Evolutionary conservation across 768 basidiomycete species (phyloP).

Genomic region (Collybiopsis luxurians): DNA sequence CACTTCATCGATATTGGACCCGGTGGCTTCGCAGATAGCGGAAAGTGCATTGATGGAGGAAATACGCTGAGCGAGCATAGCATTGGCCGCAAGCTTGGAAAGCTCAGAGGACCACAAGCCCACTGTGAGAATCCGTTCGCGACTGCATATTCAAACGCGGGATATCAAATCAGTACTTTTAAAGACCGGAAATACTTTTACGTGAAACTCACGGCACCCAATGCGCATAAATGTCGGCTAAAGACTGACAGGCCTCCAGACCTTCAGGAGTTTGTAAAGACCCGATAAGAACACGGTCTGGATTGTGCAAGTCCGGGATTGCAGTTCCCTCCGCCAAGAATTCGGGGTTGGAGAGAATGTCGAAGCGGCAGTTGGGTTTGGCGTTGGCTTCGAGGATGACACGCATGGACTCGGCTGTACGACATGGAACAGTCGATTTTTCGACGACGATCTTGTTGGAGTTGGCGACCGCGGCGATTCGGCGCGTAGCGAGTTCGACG

Average conservation of each 20-base stretch:
- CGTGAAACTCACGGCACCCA: conserved; percentile 92
- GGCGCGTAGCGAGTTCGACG: conserved; percentile 94
- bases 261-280: conserved; percentile 91
- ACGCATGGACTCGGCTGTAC: conserved; percentile 99
- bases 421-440: conserved; percentile 98
- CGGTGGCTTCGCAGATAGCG: conserved; percentile 98
- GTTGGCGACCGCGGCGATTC: conserved; percentile 88
- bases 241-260: conserved; percentile 70
- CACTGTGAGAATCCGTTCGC: conserved; percentile 83
- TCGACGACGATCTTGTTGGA: conserved; percentile 98
- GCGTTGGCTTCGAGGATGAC: conserved; percentile 99
- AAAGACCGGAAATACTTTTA: too few relatives aligned
- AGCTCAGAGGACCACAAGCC: conserved; percentile 99
- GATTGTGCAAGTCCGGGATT: conserved; percentile 80
- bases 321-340: conserved; percentile 99
- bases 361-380: conserved; percentile 84
- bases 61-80: conserved; percentile 99
- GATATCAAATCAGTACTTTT: conserved; percentile 3
- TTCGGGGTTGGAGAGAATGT: conserved; percentile 99
- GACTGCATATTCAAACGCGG: conserved; percentile 32
- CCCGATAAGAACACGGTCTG: conserved; percentile 97
- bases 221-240: conserved; percentile 85
- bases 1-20: conserved; percentile 98
- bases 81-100: conserved; percentile 97
- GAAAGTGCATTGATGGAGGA: conserved; percentile 98